Evolutionary conservation across 2,329 filamentous ascomycete species (phyloP), one percentile per base, ranked within the genome.

Genomic region (Cladosporium sp.): DNA sequence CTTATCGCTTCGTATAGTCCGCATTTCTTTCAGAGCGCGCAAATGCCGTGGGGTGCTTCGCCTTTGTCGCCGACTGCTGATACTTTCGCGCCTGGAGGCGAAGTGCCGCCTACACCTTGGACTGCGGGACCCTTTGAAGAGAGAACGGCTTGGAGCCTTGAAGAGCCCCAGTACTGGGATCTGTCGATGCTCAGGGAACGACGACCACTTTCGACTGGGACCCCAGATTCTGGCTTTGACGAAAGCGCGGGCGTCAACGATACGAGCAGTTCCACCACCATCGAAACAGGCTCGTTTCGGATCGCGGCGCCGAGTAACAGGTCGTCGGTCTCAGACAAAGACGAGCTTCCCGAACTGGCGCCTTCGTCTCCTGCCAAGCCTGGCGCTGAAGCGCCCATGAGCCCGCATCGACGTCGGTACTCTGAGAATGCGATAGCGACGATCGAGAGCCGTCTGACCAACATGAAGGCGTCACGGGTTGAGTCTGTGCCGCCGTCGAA

Each of bases 221-320:
- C 70, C 25, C 66, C 72, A 57, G 73, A 74, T 64, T 73, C 69
- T 54, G 73, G 74, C 28, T 73, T 70, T 54, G 60, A 72, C 58
- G 73, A 74, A 66, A 53, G 46, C 58, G 21, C 49, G n/a, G n/a
- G n/a, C n/a, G n/a, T n/a, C n/a, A 34, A 53, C 14, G 46, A 48
- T 4, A 39, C 39, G 21, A 54, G 25, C 1, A 26, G n/a, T n/a
- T n/a, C 32, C 1, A 6, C 46, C n/a, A 13, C 21, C 39, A 21
- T 21, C 39, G 39, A 46, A 21, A 61, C 26, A 46, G 30, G 14
- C n/a, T 10, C 58, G 32, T 23, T 26, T 8, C 28, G n/a, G 34
- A 23, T 28, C 21, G 11, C 13, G 7, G 46, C 23, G 16, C 26
- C 64, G 13, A 69, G 70, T 54, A 51, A 60, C 13, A 56, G 21